phyloP scores from a whole-genome alignment of 139 green algal genomes.

The Chlorella sorokiniana region DNA sequence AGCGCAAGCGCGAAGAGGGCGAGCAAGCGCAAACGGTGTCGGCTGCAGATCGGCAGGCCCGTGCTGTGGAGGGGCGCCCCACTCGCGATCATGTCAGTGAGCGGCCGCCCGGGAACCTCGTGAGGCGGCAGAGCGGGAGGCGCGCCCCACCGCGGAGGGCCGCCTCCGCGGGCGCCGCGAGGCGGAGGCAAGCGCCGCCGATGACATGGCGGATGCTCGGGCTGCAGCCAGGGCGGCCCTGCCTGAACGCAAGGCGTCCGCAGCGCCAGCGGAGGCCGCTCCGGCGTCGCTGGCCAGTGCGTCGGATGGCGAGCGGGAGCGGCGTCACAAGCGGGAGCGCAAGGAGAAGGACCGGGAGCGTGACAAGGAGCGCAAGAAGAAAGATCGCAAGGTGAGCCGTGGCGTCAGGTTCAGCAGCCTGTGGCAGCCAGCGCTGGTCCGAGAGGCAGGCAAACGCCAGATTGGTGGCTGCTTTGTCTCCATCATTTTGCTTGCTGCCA shows the following conservation, averaged over 20 bases:
- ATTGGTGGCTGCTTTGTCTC: not conserved
- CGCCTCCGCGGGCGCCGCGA: not conserved
- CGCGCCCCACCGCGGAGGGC: not conserved
- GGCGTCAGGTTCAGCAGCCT: not conserved
- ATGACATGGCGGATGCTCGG: constrained; percentile 4
- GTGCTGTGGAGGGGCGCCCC: not conserved
- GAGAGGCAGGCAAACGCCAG: not conserved
- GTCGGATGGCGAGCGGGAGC: constrained; percentile 5
- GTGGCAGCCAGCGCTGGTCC: not conserved
- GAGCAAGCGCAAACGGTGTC: not conserved
- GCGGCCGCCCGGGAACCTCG: not conserved
- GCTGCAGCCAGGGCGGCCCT: not conserved
- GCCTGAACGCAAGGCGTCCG: not conserved
- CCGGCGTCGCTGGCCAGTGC: not conserved
- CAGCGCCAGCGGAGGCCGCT: not conserved
- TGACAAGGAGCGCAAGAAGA: not conserved
- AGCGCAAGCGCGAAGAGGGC: constrained; percentile 27
- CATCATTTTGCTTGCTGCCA: not conserved
- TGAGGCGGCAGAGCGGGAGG: not conserved
- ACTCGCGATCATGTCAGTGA: not conserved
- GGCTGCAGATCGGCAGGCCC: not conserved
- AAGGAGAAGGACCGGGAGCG: constrained; percentile 14
- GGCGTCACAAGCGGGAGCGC: constrained; percentile 10
- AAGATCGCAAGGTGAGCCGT: constrained; percentile 3
- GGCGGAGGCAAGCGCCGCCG: not conserved